phyloP scores from a whole-genome alignment of 2,329 filamentous ascomycete genomes.

The Alternaria dauci region DNA sequence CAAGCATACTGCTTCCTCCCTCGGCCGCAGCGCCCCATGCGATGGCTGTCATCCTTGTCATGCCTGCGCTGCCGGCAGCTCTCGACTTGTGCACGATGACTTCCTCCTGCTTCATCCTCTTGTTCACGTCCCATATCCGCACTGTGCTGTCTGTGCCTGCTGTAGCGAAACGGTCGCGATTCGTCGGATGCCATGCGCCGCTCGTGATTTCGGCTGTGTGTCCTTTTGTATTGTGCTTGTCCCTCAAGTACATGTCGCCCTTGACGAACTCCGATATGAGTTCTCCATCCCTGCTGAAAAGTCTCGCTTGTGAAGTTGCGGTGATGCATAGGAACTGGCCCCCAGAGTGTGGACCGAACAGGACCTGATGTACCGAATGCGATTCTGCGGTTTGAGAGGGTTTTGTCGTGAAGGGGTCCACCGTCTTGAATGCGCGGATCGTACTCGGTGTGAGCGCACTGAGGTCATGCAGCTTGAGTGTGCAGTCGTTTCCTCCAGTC shows the following conservation, averaged over 20 bases:
- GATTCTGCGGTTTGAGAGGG: conserved; percentile 75
- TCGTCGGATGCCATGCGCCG: conserved; percentile 88
- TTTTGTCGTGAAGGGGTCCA: conserved; percentile 86
- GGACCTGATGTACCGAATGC: conserved; percentile 84
- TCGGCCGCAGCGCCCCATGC: conserved; percentile 81
- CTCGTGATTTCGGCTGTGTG: conserved; percentile 92
- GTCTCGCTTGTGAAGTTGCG: conserved; percentile 87
- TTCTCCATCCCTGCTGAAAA: conserved; percentile 89
- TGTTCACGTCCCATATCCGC: conserved; percentile 96
- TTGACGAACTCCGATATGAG: conserved; percentile 89
- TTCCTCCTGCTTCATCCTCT: conserved; percentile 87
- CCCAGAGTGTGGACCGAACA: conserved; percentile 85
- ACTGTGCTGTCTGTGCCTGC: conserved; percentile 95
- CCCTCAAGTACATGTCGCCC: conserved; percentile 96
- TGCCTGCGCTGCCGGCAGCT: conserved; percentile 84
- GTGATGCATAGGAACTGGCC: conserved; percentile 85
- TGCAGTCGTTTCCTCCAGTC: conserved; percentile 91
- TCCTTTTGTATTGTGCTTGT: conserved; percentile 97
- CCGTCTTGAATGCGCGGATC: conserved; percentile 87
- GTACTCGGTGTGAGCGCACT: conserved; percentile 95
- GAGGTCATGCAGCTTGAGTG: conserved; percentile 92
- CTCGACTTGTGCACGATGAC: conserved; percentile 96
- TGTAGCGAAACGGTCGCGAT: conserved; percentile 85
- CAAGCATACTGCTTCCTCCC: conserved; percentile 79
- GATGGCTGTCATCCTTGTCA: conserved; percentile 92